phyloP scores from a whole-genome alignment of 129 eudicot genomes.

The Flaveria bidentis region DNA sequence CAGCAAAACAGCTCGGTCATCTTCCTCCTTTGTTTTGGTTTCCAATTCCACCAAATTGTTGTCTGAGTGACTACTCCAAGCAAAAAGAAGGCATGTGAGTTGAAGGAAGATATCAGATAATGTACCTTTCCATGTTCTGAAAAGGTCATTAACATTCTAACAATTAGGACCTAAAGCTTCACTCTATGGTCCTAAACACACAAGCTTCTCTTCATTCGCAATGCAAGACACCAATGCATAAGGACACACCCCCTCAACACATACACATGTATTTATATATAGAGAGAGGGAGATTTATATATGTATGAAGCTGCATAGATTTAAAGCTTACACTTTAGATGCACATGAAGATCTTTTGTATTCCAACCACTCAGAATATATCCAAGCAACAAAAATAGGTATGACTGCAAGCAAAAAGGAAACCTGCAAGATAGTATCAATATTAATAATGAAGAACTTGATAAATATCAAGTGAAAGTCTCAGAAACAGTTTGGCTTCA shows the following conservation, averaged over 20 bases:
- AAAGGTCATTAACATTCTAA: background rate
- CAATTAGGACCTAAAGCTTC: conserved; percentile 22
- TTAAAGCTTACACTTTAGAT: conserved; percentile 72
- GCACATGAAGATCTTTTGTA: conserved; percentile 60
- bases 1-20: conserved; percentile 70
- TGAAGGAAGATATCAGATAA: conserved; percentile 9
- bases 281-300: too few species aligned
- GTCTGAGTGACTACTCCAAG: conserved; percentile 76
- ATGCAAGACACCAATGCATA: conserved; percentile 5
- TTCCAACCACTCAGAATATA: conserved; percentile 87
- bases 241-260: conserved; percentile 6
- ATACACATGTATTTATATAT: background rate
- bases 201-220: background rate
- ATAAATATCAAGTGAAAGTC: conserved; percentile 12
- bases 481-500: conserved; percentile 3
- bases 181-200: background rate
- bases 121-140: conserved; percentile 16
- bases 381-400: conserved; percentile 81
- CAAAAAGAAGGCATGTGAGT: conserved; percentile 16
- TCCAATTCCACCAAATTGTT: conserved; percentile 75
- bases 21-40: conserved; percentile 69
- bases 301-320: background rate
- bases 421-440: conserved; percentile 47
- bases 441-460: background rate
- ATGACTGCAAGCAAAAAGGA: conserved; percentile 88